Base-by-base conservation (phyloP, 2,329 filamentous ascomycete species). In the Sarocladium brachiariae region DNA sequence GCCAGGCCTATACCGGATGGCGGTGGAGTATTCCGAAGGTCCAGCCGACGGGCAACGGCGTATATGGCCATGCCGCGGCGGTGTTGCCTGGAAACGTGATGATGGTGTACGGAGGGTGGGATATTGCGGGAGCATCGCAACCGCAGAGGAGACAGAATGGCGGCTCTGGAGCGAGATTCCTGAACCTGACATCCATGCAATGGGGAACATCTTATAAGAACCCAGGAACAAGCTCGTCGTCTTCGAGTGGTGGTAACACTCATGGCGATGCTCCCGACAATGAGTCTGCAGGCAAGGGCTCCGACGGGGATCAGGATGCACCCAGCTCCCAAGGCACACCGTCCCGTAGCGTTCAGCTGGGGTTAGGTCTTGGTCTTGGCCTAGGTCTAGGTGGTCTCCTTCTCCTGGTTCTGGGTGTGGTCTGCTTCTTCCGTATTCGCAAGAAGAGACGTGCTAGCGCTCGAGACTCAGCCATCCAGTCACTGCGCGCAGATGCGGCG, bases 1-100 rank as follows among this genome's bases (percentile, higher is more conserved):
- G 85, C 6, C 77, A 84, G 53, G 83, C 83, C 3, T 93, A 88
- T 61, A 86, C 84, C 8, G 73, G 80, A 27, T 92, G 88, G 88
- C 68, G 73, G 54, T 93, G 88, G 87, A 73, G 70, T 1, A 69
- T 86, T 1, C 87, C 87, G 0, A 60, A 69, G 0, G 61, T 71
- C 3, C 75, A 76, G 61, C 76, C 70, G 1, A 61, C 64, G 13
- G 39, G 39, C 14, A 50, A 60, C 1, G 79, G 76, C 0, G 66
- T 84, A 0, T 86, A 80, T 58, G 83, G 83, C 0, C 83, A 86
- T 57, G 83, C 80, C 1, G 80, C 83, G 1, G 75, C 72, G 1
- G 68, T 86, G 50, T 65, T 86, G 3, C 82, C 82, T 1, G 83
- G 83, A 2, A 84, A 86, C 55, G 72, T 86, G 2, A 82, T 86